These are phyloP conservation scores for Mycena pura DNA, from an alignment of 768 basidiomycete species.

Conservation along the genomic window DNA sequence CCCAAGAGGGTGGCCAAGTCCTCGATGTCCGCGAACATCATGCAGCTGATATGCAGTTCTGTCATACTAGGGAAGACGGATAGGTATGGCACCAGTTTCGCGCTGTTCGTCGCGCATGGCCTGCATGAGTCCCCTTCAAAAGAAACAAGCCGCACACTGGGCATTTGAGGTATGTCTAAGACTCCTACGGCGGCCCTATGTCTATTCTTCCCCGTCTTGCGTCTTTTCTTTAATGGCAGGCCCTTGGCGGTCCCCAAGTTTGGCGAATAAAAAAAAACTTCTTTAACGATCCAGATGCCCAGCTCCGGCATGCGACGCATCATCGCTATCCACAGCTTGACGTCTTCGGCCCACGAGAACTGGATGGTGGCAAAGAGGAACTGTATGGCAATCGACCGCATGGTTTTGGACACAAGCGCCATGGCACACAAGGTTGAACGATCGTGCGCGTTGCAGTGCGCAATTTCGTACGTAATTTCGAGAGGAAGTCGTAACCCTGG, in stretches of 20 bases:
- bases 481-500: neutral
- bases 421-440: constrained; percentile 2
- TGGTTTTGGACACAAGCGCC: neutral
- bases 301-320: neutral
- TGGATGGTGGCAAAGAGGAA: neutral
- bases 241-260: too few relatives aligned
- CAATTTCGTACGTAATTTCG: neutral
- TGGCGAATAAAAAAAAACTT: neutral
- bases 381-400: neutral
- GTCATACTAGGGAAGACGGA: neutral
- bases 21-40: neutral
- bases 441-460: neutral
- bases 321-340: neutral
- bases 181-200: neutral
- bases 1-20: neutral
- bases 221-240: too few relatives aligned
- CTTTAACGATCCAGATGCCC: neutral
- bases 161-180: neutral
- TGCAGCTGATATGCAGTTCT: neutral
- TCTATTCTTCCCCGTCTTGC: neutral
- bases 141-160: neutral
- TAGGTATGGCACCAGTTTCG: neutral
- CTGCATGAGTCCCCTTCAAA: neutral
- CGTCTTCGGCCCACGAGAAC: neutral
- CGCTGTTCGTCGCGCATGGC: neutral